These are phyloP conservation scores for Marsdenia floribunda DNA, from an alignment of 257 asterid genomes.

Conservation along the genomic window DNA sequence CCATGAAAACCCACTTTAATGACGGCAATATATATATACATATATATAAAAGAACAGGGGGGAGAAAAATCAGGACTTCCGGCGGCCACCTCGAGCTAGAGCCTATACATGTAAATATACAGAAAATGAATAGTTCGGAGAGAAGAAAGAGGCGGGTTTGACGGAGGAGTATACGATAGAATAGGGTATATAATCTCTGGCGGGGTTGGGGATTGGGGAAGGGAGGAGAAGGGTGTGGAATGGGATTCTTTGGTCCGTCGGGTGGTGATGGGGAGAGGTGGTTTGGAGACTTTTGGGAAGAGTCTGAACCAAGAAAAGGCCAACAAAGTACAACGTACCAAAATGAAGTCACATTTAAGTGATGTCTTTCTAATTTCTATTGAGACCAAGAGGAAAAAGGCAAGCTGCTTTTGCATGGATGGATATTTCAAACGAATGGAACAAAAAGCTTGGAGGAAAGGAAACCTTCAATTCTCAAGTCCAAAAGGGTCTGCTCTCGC, in stretches of 20 bases:
- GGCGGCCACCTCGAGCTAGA: background rate
- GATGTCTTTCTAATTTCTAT: background rate
- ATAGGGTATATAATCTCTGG: background rate
- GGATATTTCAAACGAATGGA: no score
- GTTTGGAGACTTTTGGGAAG: background rate
- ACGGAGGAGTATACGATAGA: background rate
- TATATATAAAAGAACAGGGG: background rate
- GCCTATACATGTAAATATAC: background rate
- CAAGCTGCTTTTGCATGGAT: no score
- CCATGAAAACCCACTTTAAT: constrained; percentile 27
- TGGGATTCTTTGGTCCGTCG: no score
- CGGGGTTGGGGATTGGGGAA: no score
- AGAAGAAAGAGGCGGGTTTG: background rate
- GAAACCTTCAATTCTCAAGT: background rate
- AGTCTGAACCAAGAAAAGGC: background rate
- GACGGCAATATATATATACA: background rate
- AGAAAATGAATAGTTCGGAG: background rate
- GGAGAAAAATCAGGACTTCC: background rate
- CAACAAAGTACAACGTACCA: background rate
- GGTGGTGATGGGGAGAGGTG: background rate
- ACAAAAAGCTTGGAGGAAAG: background rate
- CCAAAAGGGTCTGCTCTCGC: no score
- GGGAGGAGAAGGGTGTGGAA: background rate
- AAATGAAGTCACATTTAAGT: background rate
- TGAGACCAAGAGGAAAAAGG: background rate